Evolutionary conservation across 352 stramenopile genomes (phyloP).

Genomic region (Aphanomyces stellatus): DNA sequence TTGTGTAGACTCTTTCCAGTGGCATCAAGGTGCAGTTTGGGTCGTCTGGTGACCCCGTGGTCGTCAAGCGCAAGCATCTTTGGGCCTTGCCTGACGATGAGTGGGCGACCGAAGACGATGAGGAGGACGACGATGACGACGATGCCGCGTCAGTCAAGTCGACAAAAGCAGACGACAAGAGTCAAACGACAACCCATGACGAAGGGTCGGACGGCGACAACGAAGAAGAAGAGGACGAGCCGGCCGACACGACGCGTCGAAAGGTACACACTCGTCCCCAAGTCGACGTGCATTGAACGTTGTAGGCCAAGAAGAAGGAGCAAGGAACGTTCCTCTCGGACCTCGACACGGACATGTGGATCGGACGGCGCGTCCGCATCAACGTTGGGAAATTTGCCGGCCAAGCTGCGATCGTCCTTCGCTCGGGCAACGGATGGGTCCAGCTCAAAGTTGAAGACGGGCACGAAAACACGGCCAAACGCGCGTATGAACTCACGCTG

Average conservation of each 20-base stretch:
- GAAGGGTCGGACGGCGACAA: slow-evolving; percentile 39
- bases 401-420: slow-evolving; percentile 55
- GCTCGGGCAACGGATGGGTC: slow-evolving; percentile 84
- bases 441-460: slow-evolving; percentile 75
- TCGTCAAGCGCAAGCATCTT: slow-evolving; percentile 10
- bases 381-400: slow-evolving; percentile 86
- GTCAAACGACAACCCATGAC: slow-evolving; percentile 28
- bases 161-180: slow-evolving; percentile 7
- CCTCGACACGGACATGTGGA: slow-evolving; percentile 84
- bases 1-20: neutral
- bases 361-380: slow-evolving; percentile 75
- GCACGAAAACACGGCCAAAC: slow-evolving; percentile 72
- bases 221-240: slow-evolving; percentile 20
- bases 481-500: slow-evolving; percentile 78
- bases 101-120: slow-evolving; percentile 21
- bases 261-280: neutral
- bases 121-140: slow-evolving; percentile 25
- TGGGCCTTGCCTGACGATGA: neutral
- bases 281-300: no score
- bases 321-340: slow-evolving; percentile 42
- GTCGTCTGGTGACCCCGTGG: neutral
- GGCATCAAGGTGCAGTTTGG: neutral
- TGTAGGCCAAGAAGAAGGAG: slow-evolving; percentile 20
- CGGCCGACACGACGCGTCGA: neutral
- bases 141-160: slow-evolving; percentile 31